phyloP scores from a whole-genome alignment of 495 filamentous ascomycete species.

The Penicillium nucicola region DNA sequence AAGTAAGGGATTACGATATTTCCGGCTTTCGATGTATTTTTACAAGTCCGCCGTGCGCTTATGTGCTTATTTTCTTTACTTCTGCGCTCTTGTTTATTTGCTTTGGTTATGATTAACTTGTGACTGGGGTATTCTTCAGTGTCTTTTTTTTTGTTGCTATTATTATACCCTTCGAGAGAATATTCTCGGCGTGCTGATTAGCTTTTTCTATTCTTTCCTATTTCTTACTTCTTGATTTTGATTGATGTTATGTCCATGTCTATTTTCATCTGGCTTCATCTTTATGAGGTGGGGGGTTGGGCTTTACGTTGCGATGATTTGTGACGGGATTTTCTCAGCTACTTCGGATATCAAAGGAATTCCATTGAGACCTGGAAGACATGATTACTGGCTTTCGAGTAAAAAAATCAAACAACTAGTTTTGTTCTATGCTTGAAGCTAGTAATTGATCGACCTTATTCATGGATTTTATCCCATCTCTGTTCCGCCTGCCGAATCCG shows the following conservation, averaged over 20 bases:
- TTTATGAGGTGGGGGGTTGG: too few relatives aligned
- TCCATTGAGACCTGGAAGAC: neutral
- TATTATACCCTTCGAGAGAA: slow-evolving; percentile 21
- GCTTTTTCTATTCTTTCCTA: neutral
- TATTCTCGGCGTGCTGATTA: slow-evolving; percentile 4
- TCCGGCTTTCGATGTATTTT: too few relatives aligned
- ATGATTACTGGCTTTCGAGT: neutral
- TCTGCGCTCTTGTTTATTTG: neutral
- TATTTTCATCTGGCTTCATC: neutral
- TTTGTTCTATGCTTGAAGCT: neutral
- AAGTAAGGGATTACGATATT: slow-evolving; percentile 45
- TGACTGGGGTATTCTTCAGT: neutral
- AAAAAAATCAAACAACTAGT: neutral
- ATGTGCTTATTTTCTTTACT: neutral
- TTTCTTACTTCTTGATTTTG: neutral
- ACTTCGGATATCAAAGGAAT: neutral
- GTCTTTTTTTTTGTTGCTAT: slow-evolving; percentile 7
- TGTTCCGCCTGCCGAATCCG: neutral
- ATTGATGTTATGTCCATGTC: neutral
- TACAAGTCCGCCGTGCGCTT: too few relatives aligned
- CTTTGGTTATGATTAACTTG: neutral
- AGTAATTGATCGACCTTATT: neutral
- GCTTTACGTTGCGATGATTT: neutral
- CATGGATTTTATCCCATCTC: neutral
- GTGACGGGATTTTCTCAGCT: neutral